Conservation (phyloP, 345 rosid genomes). For the Linum tenue region DNA sequence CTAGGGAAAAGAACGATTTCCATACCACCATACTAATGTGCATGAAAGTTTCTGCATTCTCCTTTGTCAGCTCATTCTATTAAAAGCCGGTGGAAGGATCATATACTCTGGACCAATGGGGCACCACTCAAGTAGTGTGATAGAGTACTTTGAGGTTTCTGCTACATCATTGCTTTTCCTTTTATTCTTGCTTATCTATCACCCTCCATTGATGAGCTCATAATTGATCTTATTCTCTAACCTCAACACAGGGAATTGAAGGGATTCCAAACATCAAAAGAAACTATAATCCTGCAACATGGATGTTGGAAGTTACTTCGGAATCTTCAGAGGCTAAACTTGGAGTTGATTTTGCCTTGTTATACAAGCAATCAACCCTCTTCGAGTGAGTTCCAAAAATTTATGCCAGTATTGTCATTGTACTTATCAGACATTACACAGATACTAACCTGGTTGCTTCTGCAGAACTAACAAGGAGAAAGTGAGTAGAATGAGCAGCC, state of each 20-base stretch:
- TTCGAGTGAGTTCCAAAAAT: too few relatives aligned
- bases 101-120: conserved; percentile 23
- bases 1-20: neutral
- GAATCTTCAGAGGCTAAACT: conserved; percentile 31
- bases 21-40: too few relatives aligned
- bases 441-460: too few relatives aligned
- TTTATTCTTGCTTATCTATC: too few relatives aligned
- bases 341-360: conserved; percentile 31
- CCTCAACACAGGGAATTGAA: conserved; percentile 23
- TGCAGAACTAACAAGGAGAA: conserved; percentile 20
- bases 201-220: too few relatives aligned
- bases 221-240: neutral
- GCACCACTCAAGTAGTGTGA: conserved; percentile 14
- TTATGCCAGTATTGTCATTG: too few relatives aligned
- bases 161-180: too few relatives aligned
- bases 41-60: neutral
- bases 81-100: conserved; percentile 22
- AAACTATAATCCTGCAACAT: conserved; percentile 53
- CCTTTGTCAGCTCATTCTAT: conserved; percentile 15
- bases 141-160: conserved; percentile 20
- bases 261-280: conserved; percentile 44
- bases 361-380: conserved; percentile 13
- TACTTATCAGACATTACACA: too few relatives aligned
- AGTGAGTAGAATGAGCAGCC: conserved; percentile 16
- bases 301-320: conserved; percentile 55